Conservation (phyloP, 805 yeast species). For the Pichia gijzeniarum region DNA sequence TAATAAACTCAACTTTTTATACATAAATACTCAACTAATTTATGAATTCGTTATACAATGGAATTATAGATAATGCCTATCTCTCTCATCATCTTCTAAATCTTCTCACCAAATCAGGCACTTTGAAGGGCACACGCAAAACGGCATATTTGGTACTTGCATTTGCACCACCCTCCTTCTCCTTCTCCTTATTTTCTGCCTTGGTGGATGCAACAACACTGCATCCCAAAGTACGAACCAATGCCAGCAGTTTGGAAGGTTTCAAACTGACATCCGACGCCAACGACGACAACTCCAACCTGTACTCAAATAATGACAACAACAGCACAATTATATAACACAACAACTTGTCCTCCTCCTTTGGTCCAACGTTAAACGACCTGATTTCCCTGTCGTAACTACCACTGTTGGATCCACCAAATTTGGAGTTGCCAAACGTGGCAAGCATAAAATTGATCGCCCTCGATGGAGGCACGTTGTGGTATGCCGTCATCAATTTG, state of each 20-base stretch:
- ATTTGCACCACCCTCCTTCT: no score
- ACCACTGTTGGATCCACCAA: constrained; percentile 50
- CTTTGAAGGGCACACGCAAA: constrained; percentile 79
- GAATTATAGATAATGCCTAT: background rate
- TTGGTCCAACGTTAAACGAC: constrained; percentile 80
- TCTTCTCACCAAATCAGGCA: constrained; percentile 49
- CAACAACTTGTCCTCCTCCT: constrained; percentile 76
- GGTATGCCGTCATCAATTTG: constrained; percentile 52
- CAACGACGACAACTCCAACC: constrained; percentile 70
- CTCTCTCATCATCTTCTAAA: constrained; percentile 4
- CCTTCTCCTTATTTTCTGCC: constrained; percentile 73
- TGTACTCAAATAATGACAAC: constrained; percentile 69
- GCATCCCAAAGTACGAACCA: constrained; percentile 82
- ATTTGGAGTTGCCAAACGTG: constrained; percentile 62
- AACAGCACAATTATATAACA: constrained; percentile 70
- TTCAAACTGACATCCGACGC: constrained; percentile 81
- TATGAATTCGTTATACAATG: background rate
- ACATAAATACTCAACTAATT: no score
- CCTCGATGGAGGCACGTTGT: constrained; percentile 70
- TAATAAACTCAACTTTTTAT: no score
- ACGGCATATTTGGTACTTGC: constrained; percentile 71
- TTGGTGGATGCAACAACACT: constrained; percentile 61
- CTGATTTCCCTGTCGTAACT: constrained; percentile 27
- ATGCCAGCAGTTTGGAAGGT: constrained; percentile 59
- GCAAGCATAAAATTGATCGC: constrained; percentile 66